Percentiles rank a stretch among this genome's conserved stretches.
Evolutionary conservation across 1,139 yeast species (phyloP).

Genomic region (Blastobotrys petasosporus): DNA sequence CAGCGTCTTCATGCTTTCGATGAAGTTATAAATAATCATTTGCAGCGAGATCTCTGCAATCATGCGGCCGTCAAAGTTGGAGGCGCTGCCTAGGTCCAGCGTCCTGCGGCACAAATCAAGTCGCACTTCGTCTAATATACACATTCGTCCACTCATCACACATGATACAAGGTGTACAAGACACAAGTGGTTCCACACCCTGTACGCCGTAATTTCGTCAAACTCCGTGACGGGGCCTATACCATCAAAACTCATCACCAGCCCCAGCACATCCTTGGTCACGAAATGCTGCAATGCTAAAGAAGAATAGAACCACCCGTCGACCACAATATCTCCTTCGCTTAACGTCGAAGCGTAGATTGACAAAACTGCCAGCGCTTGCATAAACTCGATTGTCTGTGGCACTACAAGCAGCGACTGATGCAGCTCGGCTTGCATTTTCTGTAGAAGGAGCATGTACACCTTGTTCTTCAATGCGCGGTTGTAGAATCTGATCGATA

Average conservation of each 20-base stretch:
- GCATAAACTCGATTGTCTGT: conserved; percentile 53
- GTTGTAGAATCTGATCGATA: conserved; percentile 50
- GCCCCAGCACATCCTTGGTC: conserved; percentile 40
- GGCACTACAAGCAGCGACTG: conserved; percentile 40
- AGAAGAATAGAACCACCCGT: conserved; percentile 58
- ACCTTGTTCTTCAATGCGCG: conserved; percentile 35
- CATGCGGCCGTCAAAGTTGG: conserved; percentile 80
- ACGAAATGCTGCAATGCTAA: conserved; percentile 54
- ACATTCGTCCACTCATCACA: conserved; percentile 65
- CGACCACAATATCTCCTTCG: conserved; percentile 44
- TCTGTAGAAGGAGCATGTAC: conserved; percentile 35
- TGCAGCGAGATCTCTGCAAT: conserved; percentile 70
- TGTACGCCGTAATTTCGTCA: conserved; percentile 46
- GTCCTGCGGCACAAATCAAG: conserved; percentile 58
- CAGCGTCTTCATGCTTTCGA: conserved; percentile 40
- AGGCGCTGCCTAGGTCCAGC: conserved; percentile 55
- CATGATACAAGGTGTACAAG: conserved; percentile 66
- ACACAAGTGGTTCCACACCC: conserved; percentile 70
- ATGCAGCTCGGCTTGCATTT: conserved; percentile 43
- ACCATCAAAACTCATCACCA: conserved; percentile 33
- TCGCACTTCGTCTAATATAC: conserved; percentile 62
- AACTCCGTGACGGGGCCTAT: conserved; percentile 40
- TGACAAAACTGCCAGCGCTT: conserved; percentile 56
- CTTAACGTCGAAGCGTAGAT: conserved; percentile 57
- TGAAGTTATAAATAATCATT: conserved; percentile 54